phyloP scores from a whole-genome alignment of 257 asterid genomes.

The Capsicum rhomboideum region DNA sequence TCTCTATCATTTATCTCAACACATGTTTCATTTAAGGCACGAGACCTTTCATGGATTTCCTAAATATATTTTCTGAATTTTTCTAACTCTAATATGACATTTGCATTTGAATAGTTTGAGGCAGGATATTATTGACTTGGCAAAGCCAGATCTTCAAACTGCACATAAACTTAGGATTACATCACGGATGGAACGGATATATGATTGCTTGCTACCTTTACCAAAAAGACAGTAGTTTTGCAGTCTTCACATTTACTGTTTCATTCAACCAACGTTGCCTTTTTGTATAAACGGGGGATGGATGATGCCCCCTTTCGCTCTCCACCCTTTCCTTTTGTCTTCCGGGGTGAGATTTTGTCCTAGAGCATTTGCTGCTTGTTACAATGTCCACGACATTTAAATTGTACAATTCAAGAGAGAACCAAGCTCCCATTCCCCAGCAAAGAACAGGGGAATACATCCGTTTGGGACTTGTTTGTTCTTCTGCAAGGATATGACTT shows the following conservation, averaged over 20 bases:
- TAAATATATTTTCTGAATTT: background rate
- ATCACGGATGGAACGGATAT: constrained; percentile 67
- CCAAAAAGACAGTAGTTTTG: constrained; percentile 28
- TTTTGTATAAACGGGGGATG: background rate
- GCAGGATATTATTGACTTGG: constrained; percentile 73
- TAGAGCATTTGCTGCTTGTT: background rate
- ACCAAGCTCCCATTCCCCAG: background rate
- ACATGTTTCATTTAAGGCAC: background rate
- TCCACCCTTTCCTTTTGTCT: background rate
- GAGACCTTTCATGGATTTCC: background rate
- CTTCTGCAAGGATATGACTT: background rate
- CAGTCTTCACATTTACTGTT: background rate
- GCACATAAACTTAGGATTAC: constrained; percentile 47
- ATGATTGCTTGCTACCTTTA: constrained; percentile 90
- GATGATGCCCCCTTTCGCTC: background rate
- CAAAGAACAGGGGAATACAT: background rate
- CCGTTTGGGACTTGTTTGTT: background rate
- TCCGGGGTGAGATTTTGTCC: background rate
- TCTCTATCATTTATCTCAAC: background rate
- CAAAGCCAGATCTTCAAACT: constrained; percentile 58
- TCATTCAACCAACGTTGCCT: background rate
- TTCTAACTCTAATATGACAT: background rate
- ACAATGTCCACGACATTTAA: background rate
- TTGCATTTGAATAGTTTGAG: constrained; percentile 49
- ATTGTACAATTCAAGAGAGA: background rate